Base-by-base conservation (phyloP, 1,284 basidiomycete species). In the Trametes pubescens region DNA sequence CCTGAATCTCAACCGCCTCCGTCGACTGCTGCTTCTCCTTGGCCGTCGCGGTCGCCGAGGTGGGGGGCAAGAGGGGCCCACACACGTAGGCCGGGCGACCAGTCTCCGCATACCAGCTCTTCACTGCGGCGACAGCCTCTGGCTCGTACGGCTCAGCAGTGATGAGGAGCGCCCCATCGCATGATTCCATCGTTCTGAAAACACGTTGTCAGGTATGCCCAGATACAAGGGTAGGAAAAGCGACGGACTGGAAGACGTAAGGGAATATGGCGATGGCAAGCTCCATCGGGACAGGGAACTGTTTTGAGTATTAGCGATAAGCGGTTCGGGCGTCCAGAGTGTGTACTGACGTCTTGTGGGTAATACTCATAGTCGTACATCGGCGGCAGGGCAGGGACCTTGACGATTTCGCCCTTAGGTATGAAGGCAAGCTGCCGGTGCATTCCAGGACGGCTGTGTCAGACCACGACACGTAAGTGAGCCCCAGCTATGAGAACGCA, bases 341-440 rank as follows among this genome's bases (percentile, higher is more conserved):
- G 21, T 3, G 4, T 3, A 22, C 56, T 57, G 16, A 57, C 56
- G 13, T 57, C 59, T 57, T 72, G 69, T 8, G 71, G 68, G 32
- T 64, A 35, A 22, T 55, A 51, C 52, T 72, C 71, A 32, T 69
- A 62, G 48, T 72, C 66, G 51, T 71, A 70, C 62, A 71, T 68
- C 2, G 67, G 59, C 21, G 71, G 69, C 9, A 72, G 34, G 0
- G 65, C 69, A 0, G 69, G 68, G n/a, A 67, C 55, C 0, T 51
- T 40, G 2, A 71, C 18, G 0, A 72, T 32, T 2, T 35, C 29
- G 9, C 62, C 67, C 2, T 44, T 46, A 10, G 46, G 10, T 43
- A 32, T 32, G 29, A 32, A 32, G 29, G 29, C 29, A 32, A 32
- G 29, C 18, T n/a, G 14, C 6, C 14, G 16, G 37, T 16, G 14